phyloP scores from a whole-genome alignment of 2,329 filamentous ascomycete species.

The Coniella vitis region DNA sequence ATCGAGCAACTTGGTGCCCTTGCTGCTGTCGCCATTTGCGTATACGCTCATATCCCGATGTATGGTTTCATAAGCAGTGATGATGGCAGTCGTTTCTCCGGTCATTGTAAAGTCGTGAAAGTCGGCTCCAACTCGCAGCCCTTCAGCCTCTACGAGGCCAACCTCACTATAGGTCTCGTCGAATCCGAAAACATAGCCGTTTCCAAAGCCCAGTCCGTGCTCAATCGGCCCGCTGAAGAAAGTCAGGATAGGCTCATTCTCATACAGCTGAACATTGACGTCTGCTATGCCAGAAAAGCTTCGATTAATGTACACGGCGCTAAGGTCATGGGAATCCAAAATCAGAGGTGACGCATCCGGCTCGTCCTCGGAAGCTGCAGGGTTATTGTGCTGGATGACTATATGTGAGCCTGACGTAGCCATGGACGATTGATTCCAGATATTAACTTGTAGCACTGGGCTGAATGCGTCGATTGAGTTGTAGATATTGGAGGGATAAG shows the following conservation, averaged over 20 bases:
- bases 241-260: conserved; percentile 15
- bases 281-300: conserved; percentile 20
- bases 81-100: conserved; percentile 30
- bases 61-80: conserved; percentile 27
- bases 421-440: conserved; percentile 20
- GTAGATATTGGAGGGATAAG: conserved; percentile 27
- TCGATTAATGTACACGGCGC: conserved; percentile 31
- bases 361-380: background rate
- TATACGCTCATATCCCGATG: conserved; percentile 19
- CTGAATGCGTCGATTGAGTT: conserved; percentile 26
- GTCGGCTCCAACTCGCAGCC: conserved; percentile 3
- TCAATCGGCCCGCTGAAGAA: conserved; percentile 18
- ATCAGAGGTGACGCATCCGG: conserved; percentile 28
- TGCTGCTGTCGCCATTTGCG: conserved; percentile 17
- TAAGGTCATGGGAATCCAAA: conserved; percentile 28
- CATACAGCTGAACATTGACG: conserved; percentile 21
- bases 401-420: conserved; percentile 26
- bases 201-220: background rate
- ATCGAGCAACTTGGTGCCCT: conserved; percentile 26
- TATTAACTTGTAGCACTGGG: conserved; percentile 29
- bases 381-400: conserved; percentile 24
- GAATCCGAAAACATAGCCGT: conserved; percentile 3
- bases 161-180: conserved; percentile 9
- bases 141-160: conserved; percentile 4
- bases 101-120: conserved; percentile 34